These are phyloP conservation scores for Cladosporium sp. DNA, from an alignment of 2,329 filamentous ascomycete species.

Conservation along the genomic window DNA sequence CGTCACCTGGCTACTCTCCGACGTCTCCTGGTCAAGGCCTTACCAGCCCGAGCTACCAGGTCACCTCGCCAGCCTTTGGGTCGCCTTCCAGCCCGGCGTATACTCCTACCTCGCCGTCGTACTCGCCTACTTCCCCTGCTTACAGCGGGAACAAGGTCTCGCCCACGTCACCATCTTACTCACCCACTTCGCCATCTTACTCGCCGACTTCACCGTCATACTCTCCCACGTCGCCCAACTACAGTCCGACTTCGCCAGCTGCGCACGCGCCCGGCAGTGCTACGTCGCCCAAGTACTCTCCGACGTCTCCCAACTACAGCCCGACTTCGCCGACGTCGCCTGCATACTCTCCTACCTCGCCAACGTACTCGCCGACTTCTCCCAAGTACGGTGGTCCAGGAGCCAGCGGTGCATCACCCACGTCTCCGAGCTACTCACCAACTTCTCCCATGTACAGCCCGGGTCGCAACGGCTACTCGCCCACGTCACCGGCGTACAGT, in stretches of 20 bases:
- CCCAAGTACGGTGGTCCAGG: slow-evolving; percentile 40
- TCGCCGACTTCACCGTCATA: slow-evolving; percentile 65
- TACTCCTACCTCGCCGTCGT: slow-evolving; percentile 39
- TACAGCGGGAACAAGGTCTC: slow-evolving; percentile 31
- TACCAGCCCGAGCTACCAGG: slow-evolving; percentile 55
- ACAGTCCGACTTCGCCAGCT: slow-evolving; percentile 47
- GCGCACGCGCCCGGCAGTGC: slow-evolving; percentile 32
- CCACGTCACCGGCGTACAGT: slow-evolving; percentile 30
- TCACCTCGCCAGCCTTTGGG: slow-evolving; percentile 53
- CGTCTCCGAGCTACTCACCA: slow-evolving; percentile 51
- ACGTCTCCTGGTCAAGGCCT: slow-evolving; percentile 53
- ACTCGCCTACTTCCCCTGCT: slow-evolving; percentile 39
- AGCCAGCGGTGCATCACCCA: slow-evolving; percentile 52
- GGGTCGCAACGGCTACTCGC: slow-evolving; percentile 43
- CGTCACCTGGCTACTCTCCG: slow-evolving; percentile 35
- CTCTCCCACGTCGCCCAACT: slow-evolving; percentile 61
- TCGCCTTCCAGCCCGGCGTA: slow-evolving; percentile 57
- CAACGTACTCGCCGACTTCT: slow-evolving; percentile 54
- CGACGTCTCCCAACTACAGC: slow-evolving; percentile 50
- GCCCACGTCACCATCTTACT: slow-evolving; percentile 65
- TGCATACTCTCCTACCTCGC: slow-evolving; percentile 61
- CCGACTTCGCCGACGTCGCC: slow-evolving; percentile 62
- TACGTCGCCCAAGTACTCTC: slow-evolving; percentile 54
- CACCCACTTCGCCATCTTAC: slow-evolving; percentile 66
- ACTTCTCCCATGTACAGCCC: slow-evolving; percentile 57